A percentile compares a stretch with the other conserved stretches of the same genome.
phyloP scores from a whole-genome alignment of 2,329 filamentous ascomycete species.

The Cladophialophora bantiana region DNA sequence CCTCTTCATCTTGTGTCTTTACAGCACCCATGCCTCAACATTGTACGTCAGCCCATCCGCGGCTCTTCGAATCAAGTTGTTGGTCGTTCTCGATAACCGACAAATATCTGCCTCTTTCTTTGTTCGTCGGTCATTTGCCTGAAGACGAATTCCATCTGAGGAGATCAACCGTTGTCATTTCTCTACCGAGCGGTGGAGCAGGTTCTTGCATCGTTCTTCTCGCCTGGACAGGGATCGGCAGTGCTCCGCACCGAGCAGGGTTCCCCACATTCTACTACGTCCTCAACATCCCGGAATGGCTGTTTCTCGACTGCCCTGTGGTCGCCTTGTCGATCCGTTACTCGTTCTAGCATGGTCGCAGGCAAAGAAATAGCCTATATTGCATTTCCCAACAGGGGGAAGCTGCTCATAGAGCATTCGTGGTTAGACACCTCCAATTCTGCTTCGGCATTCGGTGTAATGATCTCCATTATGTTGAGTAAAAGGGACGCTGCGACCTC shows the following conservation, averaged over 20 bases:
- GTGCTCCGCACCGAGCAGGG: slow-evolving; percentile 1
- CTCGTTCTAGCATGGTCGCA: slow-evolving; percentile 1
- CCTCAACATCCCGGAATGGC: not conserved
- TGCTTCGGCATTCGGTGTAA: slow-evolving; percentile 6
- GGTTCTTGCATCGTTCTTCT: slow-evolving; percentile 14
- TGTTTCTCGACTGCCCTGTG: not conserved
- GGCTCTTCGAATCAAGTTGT: not conserved
- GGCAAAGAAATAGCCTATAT: slow-evolving; percentile 10
- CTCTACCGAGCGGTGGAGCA: not conserved
- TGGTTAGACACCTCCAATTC: not conserved
- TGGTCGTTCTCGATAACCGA: not conserved
- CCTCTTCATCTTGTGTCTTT: not conserved
- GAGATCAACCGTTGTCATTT: not conserved
- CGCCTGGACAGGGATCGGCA: not conserved
- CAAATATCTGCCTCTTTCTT: not conserved
- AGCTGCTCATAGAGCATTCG: not conserved
- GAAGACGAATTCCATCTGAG: not conserved
- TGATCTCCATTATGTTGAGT: slow-evolving; percentile 7
- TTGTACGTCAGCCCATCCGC: not conserved
- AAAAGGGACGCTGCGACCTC: slow-evolving; percentile 1
- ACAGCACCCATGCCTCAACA: not conserved
- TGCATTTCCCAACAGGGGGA: slow-evolving; percentile 5
- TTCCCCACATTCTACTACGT: slow-evolving; percentile 9
- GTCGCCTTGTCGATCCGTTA: not conserved
- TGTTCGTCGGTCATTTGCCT: not conserved